Evolutionary conservation across 2,329 filamentous ascomycete genomes (phyloP), one percentile per base, ranked within the genome.

Genomic region (Macrophomina tecta): DNA sequence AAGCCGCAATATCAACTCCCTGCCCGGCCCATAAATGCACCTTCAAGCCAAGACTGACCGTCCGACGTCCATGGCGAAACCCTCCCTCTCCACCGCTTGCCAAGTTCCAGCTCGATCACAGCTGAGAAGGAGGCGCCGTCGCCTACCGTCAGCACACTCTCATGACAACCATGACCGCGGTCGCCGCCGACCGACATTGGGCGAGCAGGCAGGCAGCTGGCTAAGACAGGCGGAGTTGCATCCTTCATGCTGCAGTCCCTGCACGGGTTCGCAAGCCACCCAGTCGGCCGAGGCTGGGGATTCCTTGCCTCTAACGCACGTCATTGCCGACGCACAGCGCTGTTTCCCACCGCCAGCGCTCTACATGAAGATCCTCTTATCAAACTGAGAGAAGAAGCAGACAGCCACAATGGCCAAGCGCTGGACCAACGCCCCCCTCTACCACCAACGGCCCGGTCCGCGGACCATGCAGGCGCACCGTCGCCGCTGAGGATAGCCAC

Each of bases 281-380:
- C 42, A 30, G 34, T 7, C 52, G 38, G 23, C 42, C 34, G 42
- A 18, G 56, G 30, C 46, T 49, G 30, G 42, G 45, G 18, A 23
- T 62, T 51, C 58, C 45, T 49, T 62, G 58, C 45, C 58, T 49
- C 40, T 45, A 49, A 62, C 58, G 58, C 58, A 62, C 32, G 58
- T 62, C 58, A 62, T 62, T 40, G 42, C 36, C 30, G 42, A 61
- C 45, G 58, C 58, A 49, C 58, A 40, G 38, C 58, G 49, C 49
- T 48, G 45, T 38, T 62, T 62, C 46, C 56, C 32, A 62, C 42
- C 58, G 45, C 58, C 42, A 49, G 45, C 30, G 23, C 23, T 62
- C 16, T 32, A 28, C 45, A 62, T 62, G 45, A 62, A 62, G 58
- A 62, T 62, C 42, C 45, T 38, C 58, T 48, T 38, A 38, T 48